These are phyloP conservation scores for Suillus clintonianus DNA, from an alignment of 768 basidiomycete genomes.

Conservation along the genomic window DNA sequence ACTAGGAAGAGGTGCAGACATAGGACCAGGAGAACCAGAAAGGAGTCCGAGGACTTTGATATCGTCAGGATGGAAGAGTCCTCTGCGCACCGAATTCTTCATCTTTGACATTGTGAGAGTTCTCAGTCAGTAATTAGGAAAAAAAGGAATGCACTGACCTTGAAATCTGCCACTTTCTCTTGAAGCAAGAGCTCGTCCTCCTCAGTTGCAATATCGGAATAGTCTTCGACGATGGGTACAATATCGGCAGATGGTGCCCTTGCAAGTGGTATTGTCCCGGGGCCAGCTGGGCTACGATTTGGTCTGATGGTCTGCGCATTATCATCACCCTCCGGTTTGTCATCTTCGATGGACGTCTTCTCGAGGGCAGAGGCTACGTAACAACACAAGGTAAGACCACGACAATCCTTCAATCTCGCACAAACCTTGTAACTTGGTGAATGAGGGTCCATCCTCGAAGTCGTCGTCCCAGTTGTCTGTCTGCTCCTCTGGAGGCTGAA, in stretches of 20 bases:
- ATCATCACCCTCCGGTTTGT: conserved; percentile 59
- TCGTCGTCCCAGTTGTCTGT: conserved; percentile 99
- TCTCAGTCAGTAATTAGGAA: not conserved
- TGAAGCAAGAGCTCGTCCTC: conserved; percentile 73
- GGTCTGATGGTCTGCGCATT: conserved; percentile 83
- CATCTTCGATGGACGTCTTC: conserved; percentile 57
- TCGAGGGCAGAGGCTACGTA: conserved; percentile 52
- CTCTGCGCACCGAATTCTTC: conserved; percentile 71
- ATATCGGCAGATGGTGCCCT: conserved; percentile 65
- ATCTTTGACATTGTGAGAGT: conserved; percentile 38
- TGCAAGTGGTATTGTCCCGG: conserved; percentile 52
- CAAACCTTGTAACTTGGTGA: conserved; percentile 76
- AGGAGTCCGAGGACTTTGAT: conserved; percentile 73
- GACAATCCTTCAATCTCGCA: not conserved
- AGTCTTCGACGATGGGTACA: conserved; percentile 81
- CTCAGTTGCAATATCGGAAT: conserved; percentile 82
- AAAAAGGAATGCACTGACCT: conserved; percentile 44
- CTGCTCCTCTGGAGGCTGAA: conserved; percentile 80
- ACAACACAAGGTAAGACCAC: not conserved
- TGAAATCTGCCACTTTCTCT: conserved; percentile 84
- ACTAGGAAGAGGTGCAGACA: conserved; percentile 67
- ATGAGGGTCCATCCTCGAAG: conserved; percentile 91
- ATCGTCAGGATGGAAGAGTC: conserved; percentile 87
- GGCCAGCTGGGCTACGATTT: conserved; percentile 63
- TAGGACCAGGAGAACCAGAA: conserved; percentile 54